Evolutionary conservation across 345 rosid species (phyloP).

Genomic region (Microcos paniculata): DNA sequence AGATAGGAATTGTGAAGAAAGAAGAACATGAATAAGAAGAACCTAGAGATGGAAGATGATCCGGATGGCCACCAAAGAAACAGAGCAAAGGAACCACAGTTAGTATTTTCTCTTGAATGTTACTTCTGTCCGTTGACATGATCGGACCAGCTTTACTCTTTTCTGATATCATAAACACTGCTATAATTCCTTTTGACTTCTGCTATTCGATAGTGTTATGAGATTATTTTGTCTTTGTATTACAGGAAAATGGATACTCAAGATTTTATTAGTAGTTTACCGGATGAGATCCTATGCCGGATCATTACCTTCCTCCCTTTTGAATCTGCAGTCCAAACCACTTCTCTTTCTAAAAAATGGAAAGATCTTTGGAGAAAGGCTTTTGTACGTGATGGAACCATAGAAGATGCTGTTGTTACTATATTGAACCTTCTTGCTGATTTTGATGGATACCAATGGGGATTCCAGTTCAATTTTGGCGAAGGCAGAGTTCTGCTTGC

Average conservation of each 20-base stretch:
- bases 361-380: conserved; percentile 1
- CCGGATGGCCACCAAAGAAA: neutral
- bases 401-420: neutral
- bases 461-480: neutral
- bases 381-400: neutral
- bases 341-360: neutral
- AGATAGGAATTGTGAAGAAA: too few relatives aligned
- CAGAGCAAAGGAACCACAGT: neutral
- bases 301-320: neutral
- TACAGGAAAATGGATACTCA: neutral
- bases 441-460: neutral
- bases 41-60: neutral
- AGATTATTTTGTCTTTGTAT: neutral
- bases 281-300: neutral
- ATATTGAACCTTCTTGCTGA: neutral
- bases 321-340: neutral
- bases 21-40: too few relatives aligned
- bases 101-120: neutral
- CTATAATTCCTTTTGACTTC: too few relatives aligned
- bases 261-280: neutral
- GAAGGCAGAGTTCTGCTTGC: neutral
- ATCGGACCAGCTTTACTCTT: neutral
- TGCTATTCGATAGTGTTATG: neutral
- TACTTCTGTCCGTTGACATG: neutral
- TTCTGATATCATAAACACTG: too few relatives aligned